phyloP scores from a whole-genome alignment of 148 eudicot species.

The Dianthus caryophyllus region DNA sequence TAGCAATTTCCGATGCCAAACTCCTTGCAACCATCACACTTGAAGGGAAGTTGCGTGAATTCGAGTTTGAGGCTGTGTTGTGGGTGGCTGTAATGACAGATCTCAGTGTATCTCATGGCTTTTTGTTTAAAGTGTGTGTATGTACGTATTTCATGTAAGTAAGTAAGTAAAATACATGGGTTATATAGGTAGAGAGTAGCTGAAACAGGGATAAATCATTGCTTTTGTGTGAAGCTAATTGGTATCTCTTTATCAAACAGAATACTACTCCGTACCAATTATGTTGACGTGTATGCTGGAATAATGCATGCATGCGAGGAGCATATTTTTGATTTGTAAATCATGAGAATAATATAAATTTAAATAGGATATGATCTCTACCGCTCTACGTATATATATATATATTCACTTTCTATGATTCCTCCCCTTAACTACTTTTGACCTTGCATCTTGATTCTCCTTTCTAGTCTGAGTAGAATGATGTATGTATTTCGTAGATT shows the following conservation, averaged over 20 bases:
- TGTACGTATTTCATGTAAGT: neutral
- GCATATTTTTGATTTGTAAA: slow-evolving; percentile 15
- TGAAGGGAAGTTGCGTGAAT: slow-evolving; percentile 63
- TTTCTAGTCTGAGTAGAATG: neutral
- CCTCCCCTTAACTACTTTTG: slow-evolving; percentile 14
- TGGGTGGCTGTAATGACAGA: slow-evolving; percentile 73
- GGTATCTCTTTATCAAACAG: slow-evolving; percentile 21
- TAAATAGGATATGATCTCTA: too few species aligned
- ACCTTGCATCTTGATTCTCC: neutral
- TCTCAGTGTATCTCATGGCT: slow-evolving; percentile 70
- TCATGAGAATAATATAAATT: neutral
- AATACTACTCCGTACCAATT: neutral
- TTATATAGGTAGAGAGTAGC: neutral
- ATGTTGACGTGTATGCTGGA: slow-evolving; percentile 17
- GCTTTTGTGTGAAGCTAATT: slow-evolving; percentile 30
- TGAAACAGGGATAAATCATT: slow-evolving; percentile 13
- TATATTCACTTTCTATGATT: slow-evolving; percentile 19
- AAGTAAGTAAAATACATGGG: neutral
- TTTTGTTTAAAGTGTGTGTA: neutral
- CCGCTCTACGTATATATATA: neutral
- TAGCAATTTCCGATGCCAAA: slow-evolving; percentile 74
- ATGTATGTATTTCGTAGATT: neutral
- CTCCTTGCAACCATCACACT: slow-evolving; percentile 91
- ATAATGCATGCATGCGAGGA: slow-evolving; percentile 6
- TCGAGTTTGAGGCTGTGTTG: slow-evolving; percentile 72